Base-by-base conservation (phyloP, 78 protist genomes). In the Protostelium mycophagum region DNA sequence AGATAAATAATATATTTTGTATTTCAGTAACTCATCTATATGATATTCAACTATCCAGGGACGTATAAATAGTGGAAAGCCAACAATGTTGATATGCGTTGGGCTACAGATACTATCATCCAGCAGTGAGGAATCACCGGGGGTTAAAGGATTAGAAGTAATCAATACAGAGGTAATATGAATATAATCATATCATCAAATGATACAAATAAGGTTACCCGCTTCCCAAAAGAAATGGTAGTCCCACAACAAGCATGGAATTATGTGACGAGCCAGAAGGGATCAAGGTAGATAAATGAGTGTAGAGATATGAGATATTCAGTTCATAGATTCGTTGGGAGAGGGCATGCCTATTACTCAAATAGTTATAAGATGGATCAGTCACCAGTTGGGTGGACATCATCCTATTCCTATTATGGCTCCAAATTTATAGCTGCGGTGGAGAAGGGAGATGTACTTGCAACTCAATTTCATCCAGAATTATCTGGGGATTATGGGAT, bases 181-280 rank as follows among this genome's bases (percentile, higher is more conserved):
- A 25, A 51, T 16, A 5, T 51, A 5, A 51, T 16, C 73, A 16
- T 51, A 5, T 51, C n/a, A n/a, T n/a, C 73, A 16, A 51, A 51
- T 16, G 5, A 16, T 25, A 51, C 73, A 5, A 0, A 25, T 25
- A 37, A 1, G 36, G 39, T 87, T 34, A 63, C 10, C 36, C 37
- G 9, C 1, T 23, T 25, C 39, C 39, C 10, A 34, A 73, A 10
- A 35, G 25, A 23, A 28, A 23, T 86, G 1, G 38, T 28, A 34
- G 83, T 87, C 0, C 89, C 89, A 1, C 89, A 87, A 35, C 89
- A 87, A 35, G 89, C 83, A 0, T 87, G 89, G 89, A 37, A 10
- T 1, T 51, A 51, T 51, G 73, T 51, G 31, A 51, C 16, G 31
- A n/a, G n/a, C n/a, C n/a, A n/a, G n/a, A n/a, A 86, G 36, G 1